Base-by-base conservation (phyloP, 1,284 basidiomycete species). In the Waitea zeae region DNA sequence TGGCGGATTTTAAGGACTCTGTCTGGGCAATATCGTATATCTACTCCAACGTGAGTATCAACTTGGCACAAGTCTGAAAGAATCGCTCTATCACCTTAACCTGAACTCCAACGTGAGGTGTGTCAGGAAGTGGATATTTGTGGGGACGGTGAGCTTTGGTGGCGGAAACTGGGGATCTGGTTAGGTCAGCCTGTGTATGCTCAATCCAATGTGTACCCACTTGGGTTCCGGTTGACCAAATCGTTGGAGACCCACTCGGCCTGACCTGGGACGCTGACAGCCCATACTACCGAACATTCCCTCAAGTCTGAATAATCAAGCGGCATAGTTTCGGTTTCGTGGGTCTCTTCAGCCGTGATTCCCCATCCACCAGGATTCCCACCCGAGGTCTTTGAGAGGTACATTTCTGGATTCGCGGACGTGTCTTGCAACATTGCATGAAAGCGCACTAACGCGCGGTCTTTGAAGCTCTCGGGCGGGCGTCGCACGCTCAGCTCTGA, bases 371-470 rank as follows among this genome's bases (percentile, higher is more conserved):
- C 76, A 39, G 62, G 67, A 20, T 46, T 49, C 3, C 57, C 60
- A 26, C 56, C 48, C 27, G 42, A 35, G 14, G 58, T 52, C 32
- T 49, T 58, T 1, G 68, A 61, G 26, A 81, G 57, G 47, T 83
- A 84, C 44, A 84, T 60, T 46, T 82, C 75, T 0, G 70, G 65
- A 2, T 75, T 70, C 14, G 64, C 48, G 3, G 79, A 79, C 1
- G 77, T 82, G 46, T 83, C 81, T 49, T 84, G 80, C n/a, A 84
- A 59, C 77, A 82, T 79, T 11, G 65, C 70, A 29, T 67, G 63
- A 47, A 83, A 82, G 12, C 65, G 60, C 6, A 84, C 75, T 3
- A 83, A 59, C 1, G 68, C 53, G 11, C 67, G 57, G 39, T 61
- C 54, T 12, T 46, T 46, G 42, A 68, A 60, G 3, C 51, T 51